These are phyloP conservation scores for Artemisia annua DNA, from an alignment of 129 eudicot genomes.

Conservation along the genomic window DNA sequence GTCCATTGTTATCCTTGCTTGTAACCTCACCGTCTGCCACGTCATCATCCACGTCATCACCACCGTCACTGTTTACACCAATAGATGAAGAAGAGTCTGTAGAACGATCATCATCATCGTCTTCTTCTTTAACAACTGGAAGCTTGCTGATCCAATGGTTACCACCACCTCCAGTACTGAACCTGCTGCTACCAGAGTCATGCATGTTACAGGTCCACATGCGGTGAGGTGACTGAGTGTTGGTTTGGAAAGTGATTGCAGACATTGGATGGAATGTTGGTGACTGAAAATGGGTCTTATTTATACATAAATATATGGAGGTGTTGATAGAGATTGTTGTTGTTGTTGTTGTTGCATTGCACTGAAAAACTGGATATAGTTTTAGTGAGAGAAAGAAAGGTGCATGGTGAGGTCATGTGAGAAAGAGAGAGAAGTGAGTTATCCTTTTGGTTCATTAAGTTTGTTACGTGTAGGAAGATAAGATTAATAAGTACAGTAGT, in stretches of 20 bases:
- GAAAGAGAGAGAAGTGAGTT: constrained; percentile 53
- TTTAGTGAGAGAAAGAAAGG: constrained; percentile 19
- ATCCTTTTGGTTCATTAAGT: constrained; percentile 31
- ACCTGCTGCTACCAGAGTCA: constrained; percentile 22
- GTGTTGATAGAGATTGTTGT: background rate
- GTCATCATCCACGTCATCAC: too few relatives aligned
- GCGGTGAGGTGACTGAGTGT: constrained; percentile 6
- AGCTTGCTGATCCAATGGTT: constrained; percentile 18
- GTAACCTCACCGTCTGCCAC: constrained; percentile 16
- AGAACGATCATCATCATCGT: constrained; percentile 25
- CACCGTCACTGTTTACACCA: constrained; percentile 60
- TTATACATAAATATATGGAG: background rate
- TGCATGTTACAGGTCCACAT: constrained; percentile 33
- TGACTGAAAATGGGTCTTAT: background rate
- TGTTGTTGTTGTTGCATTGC: constrained; percentile 4
- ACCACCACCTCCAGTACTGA: constrained; percentile 15
- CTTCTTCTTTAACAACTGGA: constrained; percentile 23
- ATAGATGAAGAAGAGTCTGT: constrained; percentile 50
- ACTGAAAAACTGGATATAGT: constrained; percentile 20
- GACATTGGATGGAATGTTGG: constrained; percentile 34
- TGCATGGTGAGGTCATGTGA: background rate
- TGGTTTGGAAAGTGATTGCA: constrained; percentile 41
- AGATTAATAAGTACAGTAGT: too few relatives aligned
- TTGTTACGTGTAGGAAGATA: too few relatives aligned
- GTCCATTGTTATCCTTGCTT: constrained; percentile 40